Conservation (phyloP, 169 alveolate species). For the Theileria equi region DNA sequence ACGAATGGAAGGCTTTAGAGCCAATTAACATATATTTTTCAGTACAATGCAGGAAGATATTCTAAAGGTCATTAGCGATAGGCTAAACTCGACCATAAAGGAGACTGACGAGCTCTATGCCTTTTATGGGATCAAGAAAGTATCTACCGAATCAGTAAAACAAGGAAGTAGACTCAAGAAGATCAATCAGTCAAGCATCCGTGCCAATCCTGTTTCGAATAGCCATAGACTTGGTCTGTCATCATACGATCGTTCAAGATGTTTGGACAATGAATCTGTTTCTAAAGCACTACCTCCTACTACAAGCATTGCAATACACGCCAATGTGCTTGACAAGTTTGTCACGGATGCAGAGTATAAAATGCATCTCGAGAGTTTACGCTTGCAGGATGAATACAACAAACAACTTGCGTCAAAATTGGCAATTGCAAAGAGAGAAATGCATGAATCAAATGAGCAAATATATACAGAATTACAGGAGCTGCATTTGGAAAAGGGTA, state of each 20-base stretch:
- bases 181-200: too few species aligned
- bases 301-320: conserved; percentile 2
- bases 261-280: too few species aligned
- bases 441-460: conserved; percentile 31
- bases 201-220: too few species aligned
- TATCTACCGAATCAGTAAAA: neutral
- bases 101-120: conserved; percentile 11
- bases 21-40: neutral
- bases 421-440: conserved; percentile 18
- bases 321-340: conserved; percentile 39
- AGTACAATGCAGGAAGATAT: conserved; percentile 16
- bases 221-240: too few species aligned
- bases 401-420: conserved; percentile 48
- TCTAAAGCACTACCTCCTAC: neutral
- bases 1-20: conserved; percentile 1
- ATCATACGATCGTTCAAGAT: too few species aligned
- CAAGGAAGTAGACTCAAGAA: neutral
- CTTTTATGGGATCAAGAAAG: too few species aligned
- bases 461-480: conserved; percentile 33
- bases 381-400: conserved; percentile 50
- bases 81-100: conserved; percentile 14
- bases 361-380: conserved; percentile 56
- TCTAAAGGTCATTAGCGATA: neutral
- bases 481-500: conserved; percentile 35
- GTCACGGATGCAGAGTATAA: conserved; percentile 44